These are phyloP conservation scores for Hyaloperonospora brassicae DNA, from an alignment of 352 stramenopile species.

Conservation along the genomic window DNA sequence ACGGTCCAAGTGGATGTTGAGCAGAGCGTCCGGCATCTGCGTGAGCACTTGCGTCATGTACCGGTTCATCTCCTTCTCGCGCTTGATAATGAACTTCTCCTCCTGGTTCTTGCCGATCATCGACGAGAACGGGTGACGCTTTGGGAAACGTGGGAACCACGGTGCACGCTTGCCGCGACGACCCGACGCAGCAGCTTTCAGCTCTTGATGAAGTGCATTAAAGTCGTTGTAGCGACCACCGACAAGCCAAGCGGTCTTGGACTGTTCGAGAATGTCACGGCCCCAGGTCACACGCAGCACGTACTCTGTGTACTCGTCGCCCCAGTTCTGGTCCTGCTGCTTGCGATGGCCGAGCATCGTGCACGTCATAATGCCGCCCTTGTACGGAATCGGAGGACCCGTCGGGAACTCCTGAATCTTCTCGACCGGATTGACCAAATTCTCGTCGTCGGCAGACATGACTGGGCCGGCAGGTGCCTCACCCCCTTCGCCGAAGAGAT, in stretches of 20 bases:
- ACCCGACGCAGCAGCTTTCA: slow-evolving; percentile 78
- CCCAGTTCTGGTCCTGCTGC: slow-evolving; percentile 86
- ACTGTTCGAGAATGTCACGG: slow-evolving; percentile 83
- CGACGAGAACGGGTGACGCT: slow-evolving; percentile 85
- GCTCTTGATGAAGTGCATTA: slow-evolving; percentile 83
- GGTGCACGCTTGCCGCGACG: slow-evolving; percentile 78
- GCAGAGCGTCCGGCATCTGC: slow-evolving; percentile 82
- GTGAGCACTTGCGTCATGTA: slow-evolving; percentile 89
- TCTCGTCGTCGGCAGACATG: slow-evolving; percentile 83
- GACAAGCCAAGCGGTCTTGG: slow-evolving; percentile 83
- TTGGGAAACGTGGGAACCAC: slow-evolving; percentile 86
- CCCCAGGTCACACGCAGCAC: slow-evolving; percentile 83
- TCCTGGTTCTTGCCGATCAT: slow-evolving; percentile 89
- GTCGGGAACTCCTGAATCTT: slow-evolving; percentile 87
- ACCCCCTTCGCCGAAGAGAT: slow-evolving; percentile 79
- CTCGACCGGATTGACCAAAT: slow-evolving; percentile 76
- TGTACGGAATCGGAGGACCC: slow-evolving; percentile 84
- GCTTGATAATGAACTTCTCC: slow-evolving; percentile 88
- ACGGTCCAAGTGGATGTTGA: slow-evolving; percentile 86
- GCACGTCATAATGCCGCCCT: slow-evolving; percentile 84
- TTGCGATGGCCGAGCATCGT: slow-evolving; percentile 85
- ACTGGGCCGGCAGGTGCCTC: slow-evolving; percentile 68
- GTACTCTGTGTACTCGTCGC: slow-evolving; percentile 87
- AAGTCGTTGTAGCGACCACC: slow-evolving; percentile 87
- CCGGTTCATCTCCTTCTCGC: slow-evolving; percentile 86